Evolutionary conservation across 2,329 filamentous ascomycete genomes (phyloP).

Genomic region (Amylocarpus encephaloides): DNA sequence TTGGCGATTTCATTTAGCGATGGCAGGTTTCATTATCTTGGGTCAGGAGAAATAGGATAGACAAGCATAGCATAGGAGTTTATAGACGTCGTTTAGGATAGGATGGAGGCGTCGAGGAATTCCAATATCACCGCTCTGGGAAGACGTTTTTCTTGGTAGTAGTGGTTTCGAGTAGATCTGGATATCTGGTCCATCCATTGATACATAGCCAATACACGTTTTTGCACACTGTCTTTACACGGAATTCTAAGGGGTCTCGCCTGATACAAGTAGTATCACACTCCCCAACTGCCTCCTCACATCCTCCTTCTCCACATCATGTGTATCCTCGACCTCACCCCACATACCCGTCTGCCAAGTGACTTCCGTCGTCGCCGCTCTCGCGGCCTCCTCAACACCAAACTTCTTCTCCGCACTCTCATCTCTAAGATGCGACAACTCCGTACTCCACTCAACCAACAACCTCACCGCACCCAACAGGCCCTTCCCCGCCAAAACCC

Average conservation of each 20-base stretch:
- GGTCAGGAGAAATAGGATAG: too few species aligned
- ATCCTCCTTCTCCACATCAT: constrained; percentile 93
- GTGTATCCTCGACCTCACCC: constrained; percentile 94
- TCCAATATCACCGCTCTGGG: too few species aligned
- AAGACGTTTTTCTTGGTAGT: too few species aligned
- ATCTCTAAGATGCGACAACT: constrained; percentile 47
- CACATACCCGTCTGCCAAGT: constrained; percentile 84
- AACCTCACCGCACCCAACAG: constrained; percentile 70
- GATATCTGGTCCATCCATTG: too few species aligned
- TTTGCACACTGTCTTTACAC: background rate
- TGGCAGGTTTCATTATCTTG: too few species aligned
- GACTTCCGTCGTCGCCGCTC: constrained; percentile 75
- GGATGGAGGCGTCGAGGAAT: too few species aligned
- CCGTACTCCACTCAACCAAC: constrained; percentile 81
- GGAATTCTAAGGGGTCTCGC: constrained; percentile 29
- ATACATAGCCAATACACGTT: background rate
- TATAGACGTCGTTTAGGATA: too few species aligned
- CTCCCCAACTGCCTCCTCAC: constrained; percentile 81
- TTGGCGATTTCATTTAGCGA: too few species aligned
- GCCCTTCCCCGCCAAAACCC: constrained; percentile 79
- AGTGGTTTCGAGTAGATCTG: too few species aligned
- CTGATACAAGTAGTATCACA: constrained; percentile 72
- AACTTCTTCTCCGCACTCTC: constrained; percentile 43
- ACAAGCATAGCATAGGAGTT: too few species aligned
- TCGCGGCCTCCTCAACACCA: constrained; percentile 75